Base-by-base conservation (phyloP, 23 red algal genomes). In the Pyropia haitanensis region DNA sequence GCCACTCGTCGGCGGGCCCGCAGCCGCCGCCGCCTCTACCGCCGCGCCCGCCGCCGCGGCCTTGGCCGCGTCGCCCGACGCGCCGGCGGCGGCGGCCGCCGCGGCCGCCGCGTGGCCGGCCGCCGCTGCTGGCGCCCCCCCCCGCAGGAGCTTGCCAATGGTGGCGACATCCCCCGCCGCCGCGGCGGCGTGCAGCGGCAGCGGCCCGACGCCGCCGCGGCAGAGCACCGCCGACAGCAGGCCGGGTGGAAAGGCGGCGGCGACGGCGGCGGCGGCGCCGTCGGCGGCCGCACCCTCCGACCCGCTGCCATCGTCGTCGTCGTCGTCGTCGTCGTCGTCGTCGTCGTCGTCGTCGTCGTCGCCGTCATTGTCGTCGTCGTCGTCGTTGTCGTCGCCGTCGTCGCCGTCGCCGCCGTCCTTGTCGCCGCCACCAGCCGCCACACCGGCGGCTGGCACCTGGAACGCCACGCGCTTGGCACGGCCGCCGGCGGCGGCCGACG, bases 181-280 rank as follows among this genome's bases (percentile, higher is more conserved):
- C 2, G 80, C 80, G 2, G 80, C 80, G 4, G 65, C 66, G 50
- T 85, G 80, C 31, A 85, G 49, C n/a, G 70, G 61, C 51, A 75
- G 73, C 6, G 52, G 48, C 7, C 80, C 80, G 25, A 85, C 30
- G 44, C 49, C 58, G 26, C 63, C 80, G 34, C 56, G 30, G 56
- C 34, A 57, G 16, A 76, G 18, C 14, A 85, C 51, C 1, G 50
- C 56, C 39, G 60, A 65, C 60, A 85, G 69, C 18, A 64, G 70
- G n/a, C 70, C 80, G 17, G 67, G 67, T 3, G 68, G 51, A 31
- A 76, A 57, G 1, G 31, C 27, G 14, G 69, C 59, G 29, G 73
- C 52, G 13, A 51, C 63, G 20, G 66, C 56, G 57, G 75, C 60
- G 32, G 24, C 32, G 20, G 58, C 75, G 22, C 51, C 31, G 16